Conservation (phyloP, 2,329 filamentous ascomycete species). For the Hypoxylon sp. region DNA sequence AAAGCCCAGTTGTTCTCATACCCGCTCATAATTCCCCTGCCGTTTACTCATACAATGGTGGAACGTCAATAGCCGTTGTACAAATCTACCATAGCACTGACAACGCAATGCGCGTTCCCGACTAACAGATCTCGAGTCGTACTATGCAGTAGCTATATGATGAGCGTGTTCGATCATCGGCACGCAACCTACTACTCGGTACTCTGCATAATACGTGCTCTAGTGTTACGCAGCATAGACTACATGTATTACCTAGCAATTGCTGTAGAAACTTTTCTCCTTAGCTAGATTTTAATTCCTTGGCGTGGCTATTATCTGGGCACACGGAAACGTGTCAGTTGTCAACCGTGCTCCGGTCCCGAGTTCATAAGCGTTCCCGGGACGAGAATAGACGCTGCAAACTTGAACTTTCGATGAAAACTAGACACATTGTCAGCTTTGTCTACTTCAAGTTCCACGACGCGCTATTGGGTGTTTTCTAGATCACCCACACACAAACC, state of each 20-base stretch:
- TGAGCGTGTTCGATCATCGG: constrained; percentile 18
- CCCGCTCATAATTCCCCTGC: constrained; percentile 7
- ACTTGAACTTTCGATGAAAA: constrained; percentile 3
- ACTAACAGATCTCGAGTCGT: constrained; percentile 22
- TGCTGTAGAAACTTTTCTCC: neutral
- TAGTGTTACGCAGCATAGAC: constrained; percentile 12
- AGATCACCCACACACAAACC: constrained; percentile 6
- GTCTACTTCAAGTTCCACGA: constrained; percentile 8
- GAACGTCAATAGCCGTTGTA: constrained; percentile 16
- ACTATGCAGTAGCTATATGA: constrained; percentile 11
- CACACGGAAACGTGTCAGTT: constrained; percentile 8
- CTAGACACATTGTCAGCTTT: constrained; percentile 11
- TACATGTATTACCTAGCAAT: neutral
- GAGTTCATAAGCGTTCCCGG: constrained; percentile 4
- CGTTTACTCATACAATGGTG: constrained; percentile 12
- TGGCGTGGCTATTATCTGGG: neutral
- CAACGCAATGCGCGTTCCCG: constrained; percentile 17
- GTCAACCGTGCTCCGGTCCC: constrained; percentile 7
- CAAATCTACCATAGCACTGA: constrained; percentile 12
- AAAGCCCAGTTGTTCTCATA: constrained; percentile 9
- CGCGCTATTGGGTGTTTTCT: constrained; percentile 17
- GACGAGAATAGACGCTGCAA: neutral
- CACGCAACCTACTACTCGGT: neutral
- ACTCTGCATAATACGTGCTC: neutral
- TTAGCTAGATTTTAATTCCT: constrained; percentile 1